phyloP scores from a whole-genome alignment of 345 rosid genomes.

The Ceriops decandra region DNA sequence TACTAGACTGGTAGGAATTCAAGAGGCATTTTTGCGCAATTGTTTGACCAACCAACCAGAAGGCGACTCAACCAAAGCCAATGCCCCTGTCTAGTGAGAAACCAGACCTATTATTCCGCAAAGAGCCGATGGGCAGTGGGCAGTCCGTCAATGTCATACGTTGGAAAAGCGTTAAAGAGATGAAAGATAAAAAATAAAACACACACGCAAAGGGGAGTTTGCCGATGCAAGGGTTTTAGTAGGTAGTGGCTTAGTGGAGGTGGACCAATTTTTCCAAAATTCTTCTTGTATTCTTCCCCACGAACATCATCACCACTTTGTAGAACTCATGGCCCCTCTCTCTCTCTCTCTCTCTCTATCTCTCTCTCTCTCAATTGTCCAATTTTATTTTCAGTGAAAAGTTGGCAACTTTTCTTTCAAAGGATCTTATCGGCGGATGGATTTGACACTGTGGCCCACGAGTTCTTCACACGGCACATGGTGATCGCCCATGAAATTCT shows the following conservation, averaged over 20 bases:
- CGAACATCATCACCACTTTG: conserved; percentile 1
- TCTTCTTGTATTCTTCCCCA: neutral
- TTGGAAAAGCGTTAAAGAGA: conserved; percentile 5
- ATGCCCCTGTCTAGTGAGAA: neutral
- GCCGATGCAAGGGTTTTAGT: neutral
- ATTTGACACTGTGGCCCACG: too few relatives aligned
- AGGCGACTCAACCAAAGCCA: neutral
- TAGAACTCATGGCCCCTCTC: neutral
- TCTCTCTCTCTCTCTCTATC: too few relatives aligned
- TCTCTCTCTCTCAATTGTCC: too few relatives aligned
- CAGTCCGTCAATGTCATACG: conserved; percentile 1
- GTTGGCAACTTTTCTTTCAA: too few relatives aligned
- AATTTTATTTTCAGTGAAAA: too few relatives aligned
- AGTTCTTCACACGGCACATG: too few relatives aligned
- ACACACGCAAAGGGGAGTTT: neutral
- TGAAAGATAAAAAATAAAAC: neutral
- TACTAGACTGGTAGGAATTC: neutral
- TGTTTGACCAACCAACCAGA: conserved; percentile 25
- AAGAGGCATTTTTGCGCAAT: neutral
- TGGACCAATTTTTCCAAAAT: conserved; percentile 23
- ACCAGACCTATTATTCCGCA: conserved; percentile 17
- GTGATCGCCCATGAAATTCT: too few relatives aligned
- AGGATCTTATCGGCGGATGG: too few relatives aligned
- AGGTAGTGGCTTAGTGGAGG: conserved; percentile 16
- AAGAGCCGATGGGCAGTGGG: conserved; percentile 19